These are phyloP conservation scores for Solanum aculeatissimum DNA, from an alignment of 305 asterid genomes.

Conservation along the genomic window DNA sequence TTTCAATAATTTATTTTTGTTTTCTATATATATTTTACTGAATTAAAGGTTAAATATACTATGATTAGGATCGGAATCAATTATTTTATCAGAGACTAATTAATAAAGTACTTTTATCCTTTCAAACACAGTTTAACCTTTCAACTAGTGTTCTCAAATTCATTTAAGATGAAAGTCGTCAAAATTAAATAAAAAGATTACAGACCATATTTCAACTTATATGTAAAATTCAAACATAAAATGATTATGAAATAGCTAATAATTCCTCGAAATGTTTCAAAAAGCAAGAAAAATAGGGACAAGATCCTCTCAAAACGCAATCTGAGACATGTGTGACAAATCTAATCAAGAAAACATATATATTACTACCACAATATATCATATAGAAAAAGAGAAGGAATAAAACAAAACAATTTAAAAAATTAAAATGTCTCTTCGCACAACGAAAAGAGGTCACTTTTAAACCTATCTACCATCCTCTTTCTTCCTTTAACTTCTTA, in stretches of 20 bases:
- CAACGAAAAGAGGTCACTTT: conserved; percentile 23
- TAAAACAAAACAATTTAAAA: not conserved
- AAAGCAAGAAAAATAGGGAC: not conserved
- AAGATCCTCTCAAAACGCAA: not conserved
- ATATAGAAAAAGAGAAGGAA: not conserved
- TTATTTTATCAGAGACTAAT: not conserved
- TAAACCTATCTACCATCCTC: conserved; percentile 2
- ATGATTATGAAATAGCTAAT: not conserved
- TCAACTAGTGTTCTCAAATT: not conserved
- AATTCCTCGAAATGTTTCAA: not conserved
- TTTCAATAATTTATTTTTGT: not conserved
- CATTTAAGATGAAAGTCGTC: not conserved
- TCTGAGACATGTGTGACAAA: not conserved
- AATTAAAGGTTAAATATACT: too few relatives aligned
- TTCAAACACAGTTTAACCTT: not conserved
- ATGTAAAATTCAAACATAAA: not conserved
- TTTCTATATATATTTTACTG: too few relatives aligned
- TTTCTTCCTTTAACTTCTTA: not conserved
- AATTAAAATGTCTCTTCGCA: conserved; percentile 16
- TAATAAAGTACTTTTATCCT: not conserved
- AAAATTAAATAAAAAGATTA: not conserved
- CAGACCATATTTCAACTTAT: not conserved
- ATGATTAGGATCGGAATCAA: not conserved
- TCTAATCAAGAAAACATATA: not conserved
- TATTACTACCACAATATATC: not conserved